These are phyloP conservation scores for Exophiala sideris DNA, from an alignment of 2,329 filamentous ascomycete genomes.

Conservation along the genomic window DNA sequence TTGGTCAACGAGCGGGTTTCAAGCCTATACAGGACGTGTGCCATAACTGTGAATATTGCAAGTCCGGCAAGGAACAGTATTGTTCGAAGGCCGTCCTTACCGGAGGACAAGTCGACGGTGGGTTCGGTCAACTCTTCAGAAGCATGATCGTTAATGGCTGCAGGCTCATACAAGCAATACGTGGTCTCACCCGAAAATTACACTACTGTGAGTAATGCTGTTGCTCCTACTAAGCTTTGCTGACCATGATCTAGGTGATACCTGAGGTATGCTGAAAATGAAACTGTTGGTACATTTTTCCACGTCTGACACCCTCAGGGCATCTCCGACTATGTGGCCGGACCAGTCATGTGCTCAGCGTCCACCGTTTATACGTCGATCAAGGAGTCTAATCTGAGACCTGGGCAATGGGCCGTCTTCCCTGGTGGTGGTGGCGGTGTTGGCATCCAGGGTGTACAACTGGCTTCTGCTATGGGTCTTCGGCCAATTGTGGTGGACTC, in stretches of 20 bases:
- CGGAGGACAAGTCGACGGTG: conserved; percentile 37
- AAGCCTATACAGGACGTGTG: conserved; percentile 54
- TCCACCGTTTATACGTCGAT: conserved; percentile 58
- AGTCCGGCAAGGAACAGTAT: conserved; percentile 53
- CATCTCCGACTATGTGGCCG: conserved; percentile 54
- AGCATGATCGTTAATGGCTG: too few relatives aligned
- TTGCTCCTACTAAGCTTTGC: too few relatives aligned
- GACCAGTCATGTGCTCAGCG: conserved; percentile 59
- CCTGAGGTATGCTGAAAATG: conserved; percentile 16
- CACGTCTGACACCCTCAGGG: conserved; percentile 34
- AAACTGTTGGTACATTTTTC: too few relatives aligned
- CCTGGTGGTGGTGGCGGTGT: conserved; percentile 56
- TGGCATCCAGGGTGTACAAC: conserved; percentile 56
- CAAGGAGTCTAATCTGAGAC: conserved; percentile 47
- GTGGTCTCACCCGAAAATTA: conserved; percentile 55
- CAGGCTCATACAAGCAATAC: conserved; percentile 59
- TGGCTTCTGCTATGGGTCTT: conserved; percentile 56
- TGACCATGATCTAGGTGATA: conserved; percentile 11
- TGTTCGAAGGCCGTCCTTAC: conserved; percentile 46
- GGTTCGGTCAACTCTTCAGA: conserved; percentile 3
- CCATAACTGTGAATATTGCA: conserved; percentile 50
- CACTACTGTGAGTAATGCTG: conserved; percentile 33
- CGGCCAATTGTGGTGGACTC: conserved; percentile 55
- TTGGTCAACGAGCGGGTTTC: conserved; percentile 54
- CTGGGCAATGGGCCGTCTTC: conserved; percentile 56